Evolutionary conservation across 1,139 yeast genomes (phyloP).

Genomic region (Yarrowia galli): DNA sequence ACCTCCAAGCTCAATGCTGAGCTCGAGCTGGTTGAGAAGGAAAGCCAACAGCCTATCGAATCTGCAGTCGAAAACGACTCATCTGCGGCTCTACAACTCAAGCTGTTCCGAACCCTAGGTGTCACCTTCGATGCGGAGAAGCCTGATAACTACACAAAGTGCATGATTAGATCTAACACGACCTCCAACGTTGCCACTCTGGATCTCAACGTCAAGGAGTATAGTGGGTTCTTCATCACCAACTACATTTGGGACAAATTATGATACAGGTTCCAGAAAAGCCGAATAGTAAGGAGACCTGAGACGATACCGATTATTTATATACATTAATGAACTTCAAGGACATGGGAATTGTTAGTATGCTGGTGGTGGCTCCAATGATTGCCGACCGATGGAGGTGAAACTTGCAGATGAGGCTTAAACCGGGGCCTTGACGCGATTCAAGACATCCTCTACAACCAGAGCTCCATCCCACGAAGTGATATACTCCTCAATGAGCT

Average conservation of each 20-base stretch:
- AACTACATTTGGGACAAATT: constrained; percentile 76
- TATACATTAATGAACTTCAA: constrained; percentile 8
- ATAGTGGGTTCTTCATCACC: constrained; percentile 68
- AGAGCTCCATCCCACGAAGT: constrained; percentile 56
- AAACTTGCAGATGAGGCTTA: constrained; percentile 40
- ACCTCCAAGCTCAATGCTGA: constrained; percentile 55
- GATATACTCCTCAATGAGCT: constrained; percentile 54
- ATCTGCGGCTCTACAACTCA: constrained; percentile 52
- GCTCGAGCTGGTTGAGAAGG: constrained; percentile 51
- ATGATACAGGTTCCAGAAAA: constrained; percentile 42
- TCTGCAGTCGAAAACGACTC: constrained; percentile 48
- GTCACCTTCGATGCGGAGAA: constrained; percentile 49
- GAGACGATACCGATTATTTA: constrained; percentile 5
- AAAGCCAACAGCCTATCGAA: constrained; percentile 45
- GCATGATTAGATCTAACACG: constrained; percentile 61
- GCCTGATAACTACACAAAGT: constrained; percentile 51
- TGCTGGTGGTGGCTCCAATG: neutral
- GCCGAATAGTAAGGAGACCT: neutral
- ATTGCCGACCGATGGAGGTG: too few relatives aligned
- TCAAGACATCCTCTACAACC: constrained; percentile 59
- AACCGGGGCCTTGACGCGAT: constrained; percentile 58
- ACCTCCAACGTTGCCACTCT: constrained; percentile 60
- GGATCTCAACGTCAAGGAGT: constrained; percentile 60
- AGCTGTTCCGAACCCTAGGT: constrained; percentile 53
- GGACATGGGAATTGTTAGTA: constrained; percentile 16